Base-by-base conservation (phyloP, 805 yeast genomes). In the Candida odintsovae region DNA sequence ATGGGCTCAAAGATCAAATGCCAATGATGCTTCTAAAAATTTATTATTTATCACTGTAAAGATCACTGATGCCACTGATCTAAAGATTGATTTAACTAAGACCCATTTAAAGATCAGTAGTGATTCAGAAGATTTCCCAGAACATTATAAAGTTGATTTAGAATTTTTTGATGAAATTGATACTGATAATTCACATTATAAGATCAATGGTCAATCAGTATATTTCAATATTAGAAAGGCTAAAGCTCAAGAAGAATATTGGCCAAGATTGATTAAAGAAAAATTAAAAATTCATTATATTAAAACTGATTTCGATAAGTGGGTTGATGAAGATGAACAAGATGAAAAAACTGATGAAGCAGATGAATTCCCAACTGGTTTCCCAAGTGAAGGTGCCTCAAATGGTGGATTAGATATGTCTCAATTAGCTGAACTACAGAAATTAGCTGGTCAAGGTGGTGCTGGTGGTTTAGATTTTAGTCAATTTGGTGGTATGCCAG, bases 291-390 rank as follows among this genome's bases (percentile, higher is more conserved):
- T 76, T 51, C 88, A 82, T 54, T 87, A 78, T 68, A 78, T 92
- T 64, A 86, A 87, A 73, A 92, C 99, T 13, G 98, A 92, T 63
- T 92, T 92, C 63, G 96, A 90, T 71, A 87, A 83, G 67, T 92
- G 99, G 99, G 96, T 87, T 37, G 99, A 92, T 63, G 98, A 92
- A 72, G 99, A 92, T 63, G 99, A 92, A 69, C 99, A 92, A 69
- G 75, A 70, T 29, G 69, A 61, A 38, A 72, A 67, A 23, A 63
- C 54, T 6, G 56, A 44, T 35, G 56, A 51, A 22, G 59, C 57
- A 26, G 72, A 65, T 38, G 48, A 57, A 65, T 20, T 66, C 23
- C 50, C 56, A 53, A 63, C 54, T 29, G 69, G 63, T 42, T 56
- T 62, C 52, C 55, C 63, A 38, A 71, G 67, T 42, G 61, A 63